A percentile compares a stretch with the other conserved stretches of the same genome.
Evolutionary conservation across 2,329 filamentous ascomycete genomes (phyloP).

Genomic region (Paecilomyces variotii): DNA sequence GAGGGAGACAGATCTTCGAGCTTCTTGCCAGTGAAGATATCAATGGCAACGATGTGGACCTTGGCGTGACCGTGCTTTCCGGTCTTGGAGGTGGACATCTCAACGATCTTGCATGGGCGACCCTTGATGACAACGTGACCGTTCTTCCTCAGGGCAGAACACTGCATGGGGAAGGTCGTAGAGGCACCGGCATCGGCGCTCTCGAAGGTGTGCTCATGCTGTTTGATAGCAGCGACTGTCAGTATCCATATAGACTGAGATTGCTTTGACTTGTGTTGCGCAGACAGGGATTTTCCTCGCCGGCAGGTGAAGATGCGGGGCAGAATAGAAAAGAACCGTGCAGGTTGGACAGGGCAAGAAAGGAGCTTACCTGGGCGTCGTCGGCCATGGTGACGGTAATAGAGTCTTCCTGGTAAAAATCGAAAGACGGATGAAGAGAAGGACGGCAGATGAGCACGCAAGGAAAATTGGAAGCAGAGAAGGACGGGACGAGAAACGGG

Average conservation of each 20-base stretch:
- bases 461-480: conserved; percentile 10
- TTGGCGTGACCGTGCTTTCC: conserved; percentile 99
- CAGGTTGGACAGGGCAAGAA: conserved; percentile 17
- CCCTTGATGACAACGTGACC: conserved; percentile 97
- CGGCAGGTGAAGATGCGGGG: conserved; percentile 19
- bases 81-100: conserved; percentile 99
- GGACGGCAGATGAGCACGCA: conserved; percentile 6
- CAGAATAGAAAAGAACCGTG: conserved; percentile 13
- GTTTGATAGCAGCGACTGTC: conserved; percentile 12
- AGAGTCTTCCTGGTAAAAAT: neutral
- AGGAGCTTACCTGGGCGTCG: conserved; percentile 54
- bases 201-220: conserved; percentile 78
- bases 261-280: neutral
- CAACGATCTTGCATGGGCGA: conserved; percentile 99
- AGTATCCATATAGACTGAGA: conserved; percentile 1
- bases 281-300: neutral
- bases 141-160: conserved; percentile 99
- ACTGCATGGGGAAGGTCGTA: conserved; percentile 93
- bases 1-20: conserved; percentile 97
- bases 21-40: conserved; percentile 99
- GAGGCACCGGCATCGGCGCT: conserved; percentile 95
- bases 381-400: conserved; percentile 53
- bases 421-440: conserved; percentile 3
- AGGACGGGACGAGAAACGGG: conserved; percentile 2
- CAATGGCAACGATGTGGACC: conserved; percentile 94